Conservation (phyloP, 2,329 filamentous ascomycete species). For the Clonostachys sp. region DNA sequence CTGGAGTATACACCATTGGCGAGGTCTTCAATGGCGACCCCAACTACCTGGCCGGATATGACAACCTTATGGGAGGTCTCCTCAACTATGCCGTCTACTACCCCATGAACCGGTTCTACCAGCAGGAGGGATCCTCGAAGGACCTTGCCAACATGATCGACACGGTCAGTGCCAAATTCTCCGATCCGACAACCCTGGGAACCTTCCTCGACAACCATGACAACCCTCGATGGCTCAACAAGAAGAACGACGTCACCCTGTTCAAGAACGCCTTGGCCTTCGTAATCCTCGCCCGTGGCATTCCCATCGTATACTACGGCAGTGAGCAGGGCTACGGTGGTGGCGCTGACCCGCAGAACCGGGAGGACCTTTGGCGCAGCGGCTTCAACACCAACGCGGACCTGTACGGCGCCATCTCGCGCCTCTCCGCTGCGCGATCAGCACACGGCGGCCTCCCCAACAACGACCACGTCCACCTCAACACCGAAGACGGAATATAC, state of each 20-base stretch:
- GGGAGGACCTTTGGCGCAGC: conserved; percentile 56
- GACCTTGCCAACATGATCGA: conserved; percentile 31
- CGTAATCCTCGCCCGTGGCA: conserved; percentile 55
- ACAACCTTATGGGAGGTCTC: conserved; percentile 49
- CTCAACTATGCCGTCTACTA: conserved; percentile 55
- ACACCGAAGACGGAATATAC: conserved; percentile 33
- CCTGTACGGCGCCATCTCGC: conserved; percentile 37
- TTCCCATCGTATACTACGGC: conserved; percentile 62
- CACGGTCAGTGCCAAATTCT: conserved; percentile 16
- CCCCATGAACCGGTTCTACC: conserved; percentile 31
- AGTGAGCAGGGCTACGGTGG: conserved; percentile 56
- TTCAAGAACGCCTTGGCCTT: conserved; percentile 59
- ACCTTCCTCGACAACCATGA: conserved; percentile 59
- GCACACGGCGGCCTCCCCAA: conserved; percentile 33
- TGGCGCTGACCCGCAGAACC: conserved; percentile 41
- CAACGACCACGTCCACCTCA: conserved; percentile 37
- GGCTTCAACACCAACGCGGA: conserved; percentile 37
- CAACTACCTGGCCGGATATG: conserved; percentile 45
- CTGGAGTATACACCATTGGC: conserved; percentile 56
- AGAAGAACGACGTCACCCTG: conserved; percentile 46
- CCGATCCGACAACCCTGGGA: conserved; percentile 39
- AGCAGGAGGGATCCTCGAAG: conserved; percentile 28
- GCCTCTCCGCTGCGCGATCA: conserved; percentile 38
- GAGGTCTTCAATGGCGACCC: conserved; percentile 55
- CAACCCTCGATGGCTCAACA: conserved; percentile 44